Conservation (phyloP, 139 green algal species). For the Closterium sp. region DNA sequence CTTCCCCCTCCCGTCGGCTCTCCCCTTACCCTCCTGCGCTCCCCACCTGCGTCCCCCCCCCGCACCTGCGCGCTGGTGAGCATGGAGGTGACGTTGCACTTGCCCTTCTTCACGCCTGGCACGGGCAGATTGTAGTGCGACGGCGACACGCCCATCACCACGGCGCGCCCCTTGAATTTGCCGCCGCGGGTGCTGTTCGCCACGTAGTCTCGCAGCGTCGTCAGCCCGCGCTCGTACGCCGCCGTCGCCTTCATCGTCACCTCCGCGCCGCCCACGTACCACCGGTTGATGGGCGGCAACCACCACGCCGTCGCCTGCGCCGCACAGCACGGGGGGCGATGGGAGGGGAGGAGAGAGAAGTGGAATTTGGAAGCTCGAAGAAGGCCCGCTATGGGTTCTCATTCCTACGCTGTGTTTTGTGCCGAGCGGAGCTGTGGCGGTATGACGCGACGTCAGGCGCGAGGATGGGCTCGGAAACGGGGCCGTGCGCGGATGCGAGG, state of each 20-base stretch:
- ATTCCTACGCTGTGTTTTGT: no score
- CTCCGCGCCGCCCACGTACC: neutral
- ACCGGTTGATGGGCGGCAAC: neutral
- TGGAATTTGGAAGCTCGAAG: neutral
- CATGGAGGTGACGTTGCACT: neutral
- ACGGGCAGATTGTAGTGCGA: slow-evolving; percentile 12
- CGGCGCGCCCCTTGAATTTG: neutral
- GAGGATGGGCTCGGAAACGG: no score
- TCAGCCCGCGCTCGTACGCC: neutral
- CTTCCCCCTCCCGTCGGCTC: no score
- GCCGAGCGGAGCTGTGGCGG: neutral
- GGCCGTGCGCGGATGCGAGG: no score
- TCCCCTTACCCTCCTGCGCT: neutral
- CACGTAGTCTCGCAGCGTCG: neutral
- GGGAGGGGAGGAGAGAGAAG: neutral
- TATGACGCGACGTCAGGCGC: neutral
- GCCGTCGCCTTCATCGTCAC: neutral
- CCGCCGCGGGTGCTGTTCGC: neutral
- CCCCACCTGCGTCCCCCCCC: neutral
- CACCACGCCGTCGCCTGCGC: neutral
- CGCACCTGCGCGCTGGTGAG: neutral
- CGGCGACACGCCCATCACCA: slow-evolving; percentile 11
- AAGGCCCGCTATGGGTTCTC: no score
- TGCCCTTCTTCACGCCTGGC: neutral
- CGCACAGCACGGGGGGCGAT: neutral